phyloP scores from a whole-genome alignment of 331 rosid species.

The Arachis monticola region DNA sequence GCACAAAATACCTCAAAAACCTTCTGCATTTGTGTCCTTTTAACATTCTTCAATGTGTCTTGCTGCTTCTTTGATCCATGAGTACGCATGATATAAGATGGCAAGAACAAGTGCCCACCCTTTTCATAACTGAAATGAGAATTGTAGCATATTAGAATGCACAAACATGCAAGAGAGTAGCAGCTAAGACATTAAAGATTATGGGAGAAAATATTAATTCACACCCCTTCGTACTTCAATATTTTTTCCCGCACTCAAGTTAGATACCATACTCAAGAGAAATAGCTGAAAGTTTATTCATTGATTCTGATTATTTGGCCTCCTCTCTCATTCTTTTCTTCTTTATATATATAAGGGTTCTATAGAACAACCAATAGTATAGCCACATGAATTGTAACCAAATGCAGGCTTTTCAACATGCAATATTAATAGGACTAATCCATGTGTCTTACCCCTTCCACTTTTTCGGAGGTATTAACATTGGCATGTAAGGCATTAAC shows the following conservation, averaged over 20 bases:
- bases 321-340: not conserved
- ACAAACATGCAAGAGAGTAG: constrained; percentile 7
- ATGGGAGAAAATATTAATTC: not conserved
- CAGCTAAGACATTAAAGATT: constrained; percentile 32
- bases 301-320: constrained; percentile 3
- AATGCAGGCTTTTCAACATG: constrained; percentile 24
- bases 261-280: constrained; percentile 21
- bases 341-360: not conserved
- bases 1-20: constrained; percentile 69
- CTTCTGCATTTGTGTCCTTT: constrained; percentile 66
- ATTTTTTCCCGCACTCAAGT: constrained; percentile 29
- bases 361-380: constrained; percentile 9
- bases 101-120: constrained; percentile 86
- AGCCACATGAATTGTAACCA: constrained; percentile 28
- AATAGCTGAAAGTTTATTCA: not conserved
- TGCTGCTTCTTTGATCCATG: constrained; percentile 84
- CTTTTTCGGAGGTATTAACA: constrained; percentile 85
- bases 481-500: constrained; percentile 85
- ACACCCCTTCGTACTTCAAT: not conserved
- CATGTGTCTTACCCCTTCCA: constrained; percentile 76
- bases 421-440: constrained; percentile 28
- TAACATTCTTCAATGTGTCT: constrained; percentile 59
- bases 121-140: constrained; percentile 65
- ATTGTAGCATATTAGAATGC: constrained; percentile 25
- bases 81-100: constrained; percentile 88